phyloP scores from a whole-genome alignment of 2,329 filamentous ascomycete species.

The Sphaerulina musiva region DNA sequence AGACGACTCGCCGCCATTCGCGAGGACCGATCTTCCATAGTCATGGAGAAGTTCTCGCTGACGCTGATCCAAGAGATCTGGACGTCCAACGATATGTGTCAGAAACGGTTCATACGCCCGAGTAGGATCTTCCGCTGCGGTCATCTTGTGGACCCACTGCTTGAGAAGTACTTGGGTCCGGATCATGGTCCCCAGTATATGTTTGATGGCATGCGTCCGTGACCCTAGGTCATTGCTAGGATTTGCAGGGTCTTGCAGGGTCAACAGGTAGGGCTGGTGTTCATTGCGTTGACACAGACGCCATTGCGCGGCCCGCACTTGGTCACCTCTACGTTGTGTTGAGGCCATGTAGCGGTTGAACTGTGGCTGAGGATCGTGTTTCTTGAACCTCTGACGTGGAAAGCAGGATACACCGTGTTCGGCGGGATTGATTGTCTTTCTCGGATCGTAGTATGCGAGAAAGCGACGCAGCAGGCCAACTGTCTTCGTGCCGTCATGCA shows the following conservation, averaged over 20 bases:
- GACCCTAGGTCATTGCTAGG: slow-evolving; percentile 52
- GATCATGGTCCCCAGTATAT: slow-evolving; percentile 43
- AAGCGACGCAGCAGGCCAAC: slow-evolving; percentile 45
- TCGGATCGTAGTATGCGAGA: slow-evolving; percentile 43
- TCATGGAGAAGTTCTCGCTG: slow-evolving; percentile 23
- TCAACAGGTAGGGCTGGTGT: slow-evolving; percentile 41
- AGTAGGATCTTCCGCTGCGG: not conserved
- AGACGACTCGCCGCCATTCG: not conserved
- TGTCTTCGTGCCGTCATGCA: slow-evolving; percentile 19
- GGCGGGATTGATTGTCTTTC: not conserved
- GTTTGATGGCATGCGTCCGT: slow-evolving; percentile 43
- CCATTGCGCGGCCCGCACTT: slow-evolving; percentile 31
- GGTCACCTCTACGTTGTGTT: slow-evolving; percentile 18
- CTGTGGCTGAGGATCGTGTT: slow-evolving; percentile 17
- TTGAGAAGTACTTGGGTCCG: not conserved
- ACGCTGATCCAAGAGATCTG: slow-evolving; percentile 24
- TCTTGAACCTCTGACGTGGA: slow-evolving; percentile 35
- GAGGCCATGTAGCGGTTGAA: slow-evolving; percentile 10
- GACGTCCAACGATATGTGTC: slow-evolving; percentile 24
- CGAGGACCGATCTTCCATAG: slow-evolving; percentile 19
- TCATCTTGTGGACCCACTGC: not conserved
- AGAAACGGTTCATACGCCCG: slow-evolving; percentile 16
- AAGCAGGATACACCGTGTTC: slow-evolving; percentile 36
- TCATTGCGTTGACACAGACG: slow-evolving; percentile 33
- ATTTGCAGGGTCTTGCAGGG: slow-evolving; percentile 55